phyloP scores from a whole-genome alignment of 192 early-diverging fungal genomes.

The Cetraspora pellucida region DNA sequence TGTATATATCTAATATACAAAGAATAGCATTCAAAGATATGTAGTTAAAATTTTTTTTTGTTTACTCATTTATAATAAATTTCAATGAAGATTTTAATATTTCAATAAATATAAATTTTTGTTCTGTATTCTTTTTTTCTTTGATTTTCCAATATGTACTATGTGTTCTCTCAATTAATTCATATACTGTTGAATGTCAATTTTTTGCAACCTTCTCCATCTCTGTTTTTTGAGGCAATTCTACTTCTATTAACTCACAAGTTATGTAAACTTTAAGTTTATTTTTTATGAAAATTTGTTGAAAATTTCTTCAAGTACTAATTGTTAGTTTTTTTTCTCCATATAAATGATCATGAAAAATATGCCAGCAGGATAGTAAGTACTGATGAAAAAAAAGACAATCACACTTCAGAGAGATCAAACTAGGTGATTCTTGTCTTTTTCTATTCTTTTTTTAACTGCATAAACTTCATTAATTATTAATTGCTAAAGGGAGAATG shows the following conservation, averaged over 20 bases:
- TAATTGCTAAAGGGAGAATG: background rate
- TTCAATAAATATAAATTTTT: too few species aligned
- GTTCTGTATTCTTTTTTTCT: too few species aligned
- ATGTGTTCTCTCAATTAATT: too few species aligned
- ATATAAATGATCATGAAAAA: constrained; percentile 4
- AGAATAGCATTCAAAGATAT: too few species aligned
- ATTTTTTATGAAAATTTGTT: background rate
- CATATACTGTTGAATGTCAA: too few species aligned
- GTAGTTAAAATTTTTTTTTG: too few species aligned
- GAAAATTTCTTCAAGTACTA: background rate
- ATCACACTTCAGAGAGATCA: background rate
- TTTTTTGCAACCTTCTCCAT: too few species aligned
- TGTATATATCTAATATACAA: too few species aligned
- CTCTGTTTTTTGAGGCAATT: too few species aligned
- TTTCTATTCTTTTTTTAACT: background rate
- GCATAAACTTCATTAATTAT: background rate
- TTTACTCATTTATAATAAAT: too few species aligned
- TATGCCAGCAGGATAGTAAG: background rate
- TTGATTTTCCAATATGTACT: too few species aligned
- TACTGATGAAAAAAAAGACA: background rate
- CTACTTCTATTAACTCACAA: background rate
- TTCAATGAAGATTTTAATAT: too few species aligned
- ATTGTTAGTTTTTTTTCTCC: background rate
- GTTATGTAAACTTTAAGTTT: background rate
- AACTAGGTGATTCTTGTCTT: background rate